A percentile compares a stretch with the other conserved stretches of the same genome.
phyloP scores from a whole-genome alignment of 2,329 filamentous ascomycete species.

The Elsinoe arachidis region DNA sequence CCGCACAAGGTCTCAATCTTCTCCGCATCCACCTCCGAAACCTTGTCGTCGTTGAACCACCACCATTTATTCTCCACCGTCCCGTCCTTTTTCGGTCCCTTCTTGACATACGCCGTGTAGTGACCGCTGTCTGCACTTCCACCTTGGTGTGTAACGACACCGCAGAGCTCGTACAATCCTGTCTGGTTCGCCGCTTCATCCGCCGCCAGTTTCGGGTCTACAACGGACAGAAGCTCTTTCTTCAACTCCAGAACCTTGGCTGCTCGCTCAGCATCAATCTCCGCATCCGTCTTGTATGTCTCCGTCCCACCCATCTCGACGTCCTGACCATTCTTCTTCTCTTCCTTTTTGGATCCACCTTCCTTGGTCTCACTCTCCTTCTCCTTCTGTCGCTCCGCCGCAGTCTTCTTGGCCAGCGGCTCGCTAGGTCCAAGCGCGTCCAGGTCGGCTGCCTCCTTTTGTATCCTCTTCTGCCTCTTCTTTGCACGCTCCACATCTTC shows the following conservation, averaged over 20 bases:
- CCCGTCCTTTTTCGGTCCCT: constrained; percentile 63
- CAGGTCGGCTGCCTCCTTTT: constrained; percentile 46
- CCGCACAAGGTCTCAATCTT: constrained; percentile 86
- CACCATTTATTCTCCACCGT: constrained; percentile 85
- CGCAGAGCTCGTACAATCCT: constrained; percentile 87
- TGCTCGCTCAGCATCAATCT: constrained; percentile 78
- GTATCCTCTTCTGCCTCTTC: constrained; percentile 76
- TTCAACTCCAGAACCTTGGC: constrained; percentile 69
- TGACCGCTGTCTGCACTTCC: constrained; percentile 95
- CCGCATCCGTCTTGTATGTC: constrained; percentile 89
- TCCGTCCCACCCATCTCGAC: constrained; percentile 67
- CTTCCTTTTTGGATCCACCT: constrained; percentile 42
- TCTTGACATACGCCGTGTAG: constrained; percentile 97
- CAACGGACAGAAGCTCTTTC: constrained; percentile 74
- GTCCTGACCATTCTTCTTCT: constrained; percentile 51
- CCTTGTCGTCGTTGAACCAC: constrained; percentile 99
- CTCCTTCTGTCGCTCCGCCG: constrained; percentile 66
- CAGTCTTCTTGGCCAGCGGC: constrained; percentile 83
- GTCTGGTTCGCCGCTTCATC: constrained; percentile 87
- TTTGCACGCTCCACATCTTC: constrained; percentile 83
- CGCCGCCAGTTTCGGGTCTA: constrained; percentile 62
- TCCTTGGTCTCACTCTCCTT: constrained; percentile 35
- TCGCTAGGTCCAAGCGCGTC: constrained; percentile 40
- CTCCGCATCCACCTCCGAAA: constrained; percentile 80
- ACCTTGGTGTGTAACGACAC: constrained; percentile 92